Evolutionary conservation across 148 eudicot species (phyloP).

Genomic region (Mesembryanthemum crystallinum): DNA sequence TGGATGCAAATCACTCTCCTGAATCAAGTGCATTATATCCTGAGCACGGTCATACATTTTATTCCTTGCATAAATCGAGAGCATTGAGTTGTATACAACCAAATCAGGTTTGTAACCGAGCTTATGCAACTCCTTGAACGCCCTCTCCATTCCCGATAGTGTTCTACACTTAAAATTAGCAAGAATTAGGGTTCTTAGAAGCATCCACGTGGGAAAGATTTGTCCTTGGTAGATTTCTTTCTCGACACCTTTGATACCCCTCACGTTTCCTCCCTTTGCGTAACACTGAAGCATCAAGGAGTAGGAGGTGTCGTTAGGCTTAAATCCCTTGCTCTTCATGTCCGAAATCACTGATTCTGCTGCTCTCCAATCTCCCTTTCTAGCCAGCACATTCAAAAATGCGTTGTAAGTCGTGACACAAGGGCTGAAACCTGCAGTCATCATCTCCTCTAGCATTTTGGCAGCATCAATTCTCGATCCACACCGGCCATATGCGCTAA

Average conservation of each 20-base stretch:
- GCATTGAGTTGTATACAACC: slow-evolving; percentile 76
- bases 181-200: slow-evolving; percentile 68
- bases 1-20: slow-evolving; percentile 60
- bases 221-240: slow-evolving; percentile 55
- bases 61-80: slow-evolving; percentile 69
- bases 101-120: slow-evolving; percentile 79
- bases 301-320: slow-evolving; percentile 74
- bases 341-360: slow-evolving; percentile 69
- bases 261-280: slow-evolving; percentile 61
- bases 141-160: slow-evolving; percentile 73
- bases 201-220: slow-evolving; percentile 83
- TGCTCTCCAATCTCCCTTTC: slow-evolving; percentile 73
- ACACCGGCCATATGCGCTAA: slow-evolving; percentile 82
- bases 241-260: slow-evolving; percentile 62
- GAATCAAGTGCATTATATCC: slow-evolving; percentile 47
- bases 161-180: slow-evolving; percentile 67
- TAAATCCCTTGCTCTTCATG: slow-evolving; percentile 80
- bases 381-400: slow-evolving; percentile 66
- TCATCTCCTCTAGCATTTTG: slow-evolving; percentile 76
- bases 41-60: slow-evolving; percentile 69
- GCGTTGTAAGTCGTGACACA: slow-evolving; percentile 80
- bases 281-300: slow-evolving; percentile 75
- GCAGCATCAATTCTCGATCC: slow-evolving; percentile 61
- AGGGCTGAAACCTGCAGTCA: slow-evolving; percentile 71
- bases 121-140: slow-evolving; percentile 54